These are phyloP conservation scores for Benincasa hispida DNA, from an alignment of 306 rosid species.

Conservation along the genomic window DNA sequence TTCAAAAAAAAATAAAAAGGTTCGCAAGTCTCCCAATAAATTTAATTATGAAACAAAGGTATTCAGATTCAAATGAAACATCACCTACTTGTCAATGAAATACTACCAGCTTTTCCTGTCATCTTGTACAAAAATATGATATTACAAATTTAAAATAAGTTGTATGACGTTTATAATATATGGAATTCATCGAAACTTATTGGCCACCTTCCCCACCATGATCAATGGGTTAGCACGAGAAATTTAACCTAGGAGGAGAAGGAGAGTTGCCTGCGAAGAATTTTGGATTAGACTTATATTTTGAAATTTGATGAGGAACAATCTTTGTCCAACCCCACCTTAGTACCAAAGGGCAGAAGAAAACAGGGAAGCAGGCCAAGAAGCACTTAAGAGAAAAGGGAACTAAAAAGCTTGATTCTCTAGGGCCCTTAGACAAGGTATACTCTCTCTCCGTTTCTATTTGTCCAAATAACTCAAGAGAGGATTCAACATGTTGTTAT, in stretches of 20 bases:
- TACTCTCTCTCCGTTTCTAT: not conserved
- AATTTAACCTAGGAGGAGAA: not conserved
- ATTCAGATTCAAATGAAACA: not conserved
- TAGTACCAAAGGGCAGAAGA: too few species aligned
- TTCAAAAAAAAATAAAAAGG: not conserved
- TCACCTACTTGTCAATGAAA: not conserved
- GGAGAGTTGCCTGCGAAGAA: not conserved
- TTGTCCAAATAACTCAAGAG: not conserved
- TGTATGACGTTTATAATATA: not conserved
- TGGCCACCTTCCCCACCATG: not conserved
- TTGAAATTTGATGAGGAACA: not conserved
- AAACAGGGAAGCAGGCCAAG: too few species aligned
- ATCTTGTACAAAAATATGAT: not conserved
- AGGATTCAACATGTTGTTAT: not conserved
- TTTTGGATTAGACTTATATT: not conserved
- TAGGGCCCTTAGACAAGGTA: not conserved
- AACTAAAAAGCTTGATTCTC: too few species aligned
- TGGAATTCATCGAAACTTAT: not conserved
- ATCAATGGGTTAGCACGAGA: not conserved
- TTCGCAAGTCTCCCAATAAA: not conserved
- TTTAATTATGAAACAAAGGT: not conserved
- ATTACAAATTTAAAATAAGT: not conserved
- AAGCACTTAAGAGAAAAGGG: too few species aligned
- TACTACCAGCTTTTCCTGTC: not conserved
- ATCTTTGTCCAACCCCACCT: too few species aligned